phyloP scores from a whole-genome alignment of 148 eudicot genomes.

The Salicornia ramosissima region DNA sequence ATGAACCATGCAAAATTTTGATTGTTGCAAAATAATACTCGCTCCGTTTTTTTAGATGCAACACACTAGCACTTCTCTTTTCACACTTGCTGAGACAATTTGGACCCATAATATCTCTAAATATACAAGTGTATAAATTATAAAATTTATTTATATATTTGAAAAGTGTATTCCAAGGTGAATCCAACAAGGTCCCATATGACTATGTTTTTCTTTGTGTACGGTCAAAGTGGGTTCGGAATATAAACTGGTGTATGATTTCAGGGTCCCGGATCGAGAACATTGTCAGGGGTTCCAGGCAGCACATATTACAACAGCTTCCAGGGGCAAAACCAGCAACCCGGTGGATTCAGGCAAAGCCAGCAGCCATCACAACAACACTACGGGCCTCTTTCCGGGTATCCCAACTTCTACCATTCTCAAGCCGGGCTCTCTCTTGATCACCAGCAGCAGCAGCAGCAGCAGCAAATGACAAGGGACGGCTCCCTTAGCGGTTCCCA shows the following conservation, averaged over 20 bases:
- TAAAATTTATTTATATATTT: too few species aligned
- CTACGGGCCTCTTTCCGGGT: constrained; percentile 52
- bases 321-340: constrained; percentile 67
- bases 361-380: constrained; percentile 58
- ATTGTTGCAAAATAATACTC: too few species aligned
- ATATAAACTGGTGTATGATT: constrained; percentile 34
- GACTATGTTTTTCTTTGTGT: too few species aligned
- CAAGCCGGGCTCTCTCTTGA: constrained; percentile 62
- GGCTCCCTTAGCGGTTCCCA: constrained; percentile 56
- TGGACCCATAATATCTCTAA: too few species aligned
- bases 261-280: constrained; percentile 76
- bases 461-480: constrained; percentile 74
- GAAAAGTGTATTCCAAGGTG: too few species aligned
- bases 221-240: too few species aligned
- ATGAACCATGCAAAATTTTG: too few species aligned
- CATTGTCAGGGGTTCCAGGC: constrained; percentile 76
- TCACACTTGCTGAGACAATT: too few species aligned
- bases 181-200: too few species aligned
- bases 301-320: constrained; percentile 74
- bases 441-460: constrained; percentile 85
- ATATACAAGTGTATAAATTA: too few species aligned
- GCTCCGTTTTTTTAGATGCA: too few species aligned
- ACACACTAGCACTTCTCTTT: too few species aligned
- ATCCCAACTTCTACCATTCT: constrained; percentile 71
- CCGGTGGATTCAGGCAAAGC: constrained; percentile 61